Evolutionary conservation across 2,329 filamentous ascomycete species (phyloP), one percentile per base, ranked within the genome.

Genomic region (Orbilia javanica): DNA sequence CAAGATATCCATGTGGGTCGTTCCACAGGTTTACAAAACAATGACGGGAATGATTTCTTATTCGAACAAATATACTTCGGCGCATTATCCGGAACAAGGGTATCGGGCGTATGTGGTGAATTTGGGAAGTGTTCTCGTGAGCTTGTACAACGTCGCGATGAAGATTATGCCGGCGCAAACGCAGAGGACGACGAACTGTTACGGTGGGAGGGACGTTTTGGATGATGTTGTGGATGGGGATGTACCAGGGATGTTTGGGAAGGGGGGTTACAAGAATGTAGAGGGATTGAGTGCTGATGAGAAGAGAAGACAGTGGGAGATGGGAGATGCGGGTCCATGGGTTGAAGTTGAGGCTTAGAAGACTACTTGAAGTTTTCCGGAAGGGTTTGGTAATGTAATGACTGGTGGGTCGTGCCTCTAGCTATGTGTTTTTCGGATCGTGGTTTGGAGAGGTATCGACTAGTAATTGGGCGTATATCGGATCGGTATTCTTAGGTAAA

Each of bases 161-260:
- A 77, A 77, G 66, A 71, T 77, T 27, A 77, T 77, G 73, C 73
- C 73, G 22, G 73, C 73, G 13, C 73, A 77, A 60, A 77, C 73
- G 29, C 73, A 77, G 57, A 65, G 73, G 60, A 77, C 73, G 39
- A 77, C 73, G 27, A 71, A 60, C 53, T 77, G 73, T 22, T 71
- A 71, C 34, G 73, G 73, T 15, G 73, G 73, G 25, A 66, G 65
- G 60, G 73, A 77, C 20, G 60, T 77, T 0, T 55, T 77, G 39
- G 73, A 77, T 44, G 73, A 77, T 20, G 55, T 77, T 34, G 48
- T 77, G 13, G 73, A 63, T 42, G 73, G 57, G 31, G 66, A 60
- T 7, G 11, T 77, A 5, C 73, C 73, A 0, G 60, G 22, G 31
- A 71, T 77, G 73, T 77, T 77, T 36, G 39, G 36, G 57, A 77